Evolutionary conservation across 2,329 filamentous ascomycete genomes (phyloP).

Genomic region (Alternaria sp.): DNA sequence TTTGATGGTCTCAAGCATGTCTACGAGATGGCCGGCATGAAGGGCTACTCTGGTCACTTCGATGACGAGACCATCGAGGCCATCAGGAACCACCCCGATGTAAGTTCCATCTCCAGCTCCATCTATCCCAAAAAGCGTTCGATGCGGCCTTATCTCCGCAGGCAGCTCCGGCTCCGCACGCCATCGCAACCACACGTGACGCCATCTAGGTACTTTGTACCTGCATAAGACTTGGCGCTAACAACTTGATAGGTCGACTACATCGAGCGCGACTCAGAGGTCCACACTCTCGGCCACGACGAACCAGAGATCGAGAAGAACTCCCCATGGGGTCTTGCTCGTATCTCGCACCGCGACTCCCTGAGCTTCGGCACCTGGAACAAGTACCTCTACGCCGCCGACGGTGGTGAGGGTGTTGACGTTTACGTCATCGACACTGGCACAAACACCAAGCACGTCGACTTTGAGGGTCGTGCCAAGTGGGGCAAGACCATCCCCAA

Average conservation of each 20-base stretch:
- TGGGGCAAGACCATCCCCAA: slow-evolving; percentile 97
- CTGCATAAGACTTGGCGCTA: slow-evolving; percentile 35
- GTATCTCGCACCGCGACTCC: slow-evolving; percentile 91
- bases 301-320: slow-evolving; percentile 78
- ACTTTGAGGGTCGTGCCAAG: slow-evolving; percentile 93
- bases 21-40: slow-evolving; percentile 87
- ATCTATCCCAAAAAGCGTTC: neutral
- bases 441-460: slow-evolving; percentile 91
- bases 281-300: slow-evolving; percentile 74
- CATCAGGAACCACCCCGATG: slow-evolving; percentile 94
- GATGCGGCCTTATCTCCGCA: slow-evolving; percentile 36
- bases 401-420: slow-evolving; percentile 96
- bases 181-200: slow-evolving; percentile 36
- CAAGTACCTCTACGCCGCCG: slow-evolving; percentile 92
- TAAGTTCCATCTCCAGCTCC: slow-evolving; percentile 65
- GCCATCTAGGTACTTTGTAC: slow-evolving; percentile 18
- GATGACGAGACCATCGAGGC: slow-evolving; percentile 91
- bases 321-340: slow-evolving; percentile 97
- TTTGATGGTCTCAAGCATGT: slow-evolving; percentile 94
- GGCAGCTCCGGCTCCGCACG: slow-evolving; percentile 41
- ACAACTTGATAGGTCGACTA: slow-evolving; percentile 78
- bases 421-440: slow-evolving; percentile 99
- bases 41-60: slow-evolving; percentile 96
- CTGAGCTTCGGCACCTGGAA: slow-evolving; percentile 94
- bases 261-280: slow-evolving; percentile 92